A percentile compares a stretch with the other conserved stretches of the same genome.
Conservation (phyloP, 768 basidiomycete species). For the Phaeolepiota aurea region DNA sequence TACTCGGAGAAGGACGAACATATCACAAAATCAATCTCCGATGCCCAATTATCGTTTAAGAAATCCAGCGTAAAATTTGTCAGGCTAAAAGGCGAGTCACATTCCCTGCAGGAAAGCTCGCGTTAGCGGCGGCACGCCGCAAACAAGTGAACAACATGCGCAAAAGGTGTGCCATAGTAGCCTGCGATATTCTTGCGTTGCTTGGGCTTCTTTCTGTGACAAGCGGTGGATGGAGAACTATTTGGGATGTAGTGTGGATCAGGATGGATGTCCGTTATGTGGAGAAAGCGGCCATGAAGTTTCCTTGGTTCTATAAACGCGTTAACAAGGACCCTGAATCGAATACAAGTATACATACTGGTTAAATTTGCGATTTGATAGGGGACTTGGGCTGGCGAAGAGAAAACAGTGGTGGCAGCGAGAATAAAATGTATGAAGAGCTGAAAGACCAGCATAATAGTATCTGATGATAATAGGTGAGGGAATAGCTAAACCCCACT, state of each 20-base stretch:
- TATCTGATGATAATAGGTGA: conserved; percentile 4
- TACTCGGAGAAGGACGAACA: conserved; percentile 39
- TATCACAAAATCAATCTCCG: conserved; percentile 85
- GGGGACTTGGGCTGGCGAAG: conserved; percentile 33
- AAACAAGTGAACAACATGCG: conserved; percentile 35
- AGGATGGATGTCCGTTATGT: conserved; percentile 81
- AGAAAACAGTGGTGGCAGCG: conserved; percentile 13
- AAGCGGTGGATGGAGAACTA: conserved; percentile 50
- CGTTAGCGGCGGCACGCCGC: conserved; percentile 3
- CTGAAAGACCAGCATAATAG: conserved; percentile 12
- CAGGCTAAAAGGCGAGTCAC: conserved; percentile 76
- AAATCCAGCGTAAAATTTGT: conserved; percentile 78
- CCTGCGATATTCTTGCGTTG: conserved; percentile 45
- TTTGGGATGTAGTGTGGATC: conserved; percentile 55
- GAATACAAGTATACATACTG: conserved; percentile 15
- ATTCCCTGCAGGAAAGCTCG: conserved; percentile 36
- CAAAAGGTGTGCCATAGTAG: conserved; percentile 60
- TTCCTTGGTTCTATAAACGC: conserved; percentile 31
- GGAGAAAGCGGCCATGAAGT: conserved; percentile 67
- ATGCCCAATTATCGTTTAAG: conserved; percentile 70
- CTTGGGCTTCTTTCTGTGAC: conserved; percentile 58
- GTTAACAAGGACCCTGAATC: conserved; percentile 1
- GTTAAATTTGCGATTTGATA: conserved; percentile 21
- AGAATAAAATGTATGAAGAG: conserved; percentile 15
- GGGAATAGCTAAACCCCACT: conserved; percentile 13